Percentiles rank a stretch among this genome's conserved stretches.
phyloP scores from a whole-genome alignment of 345 rosid genomes.

The Euphorbia pulcherrima region DNA sequence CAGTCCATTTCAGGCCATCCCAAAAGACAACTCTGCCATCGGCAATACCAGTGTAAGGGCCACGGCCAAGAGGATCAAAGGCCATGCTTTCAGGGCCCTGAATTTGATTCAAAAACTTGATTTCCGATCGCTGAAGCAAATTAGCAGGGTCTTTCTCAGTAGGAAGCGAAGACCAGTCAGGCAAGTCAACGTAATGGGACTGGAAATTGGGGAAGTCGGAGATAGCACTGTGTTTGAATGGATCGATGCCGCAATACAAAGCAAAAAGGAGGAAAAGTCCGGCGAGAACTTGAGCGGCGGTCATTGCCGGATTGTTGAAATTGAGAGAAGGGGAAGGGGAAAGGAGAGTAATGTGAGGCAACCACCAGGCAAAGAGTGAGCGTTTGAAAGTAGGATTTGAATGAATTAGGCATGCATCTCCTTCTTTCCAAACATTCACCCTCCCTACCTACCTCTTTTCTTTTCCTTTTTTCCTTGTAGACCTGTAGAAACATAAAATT shows the following conservation, averaged over 20 bases:
- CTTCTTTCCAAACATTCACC: too few relatives aligned
- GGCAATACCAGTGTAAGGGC: conserved; percentile 89
- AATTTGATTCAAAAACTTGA: conserved; percentile 62
- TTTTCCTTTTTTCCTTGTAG: too few relatives aligned
- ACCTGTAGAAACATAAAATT: too few relatives aligned
- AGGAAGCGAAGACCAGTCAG: conserved; percentile 43
- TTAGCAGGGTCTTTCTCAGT: conserved; percentile 46
- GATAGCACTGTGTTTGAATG: conserved; percentile 68
- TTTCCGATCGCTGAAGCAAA: conserved; percentile 66
- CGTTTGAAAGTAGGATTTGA: conserved; percentile 4
- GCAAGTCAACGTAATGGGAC: conserved; percentile 42
- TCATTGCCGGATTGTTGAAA: conserved; percentile 15
- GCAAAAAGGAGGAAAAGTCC: conserved; percentile 50
- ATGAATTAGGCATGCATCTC: not conserved
- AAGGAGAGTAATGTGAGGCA: not conserved
- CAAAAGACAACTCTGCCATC: conserved; percentile 80
- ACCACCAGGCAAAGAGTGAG: not conserved
- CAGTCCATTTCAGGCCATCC: conserved; percentile 66
- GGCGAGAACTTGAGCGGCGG: conserved; percentile 31
- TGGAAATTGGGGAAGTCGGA: conserved; percentile 60
- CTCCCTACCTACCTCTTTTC: too few relatives aligned
- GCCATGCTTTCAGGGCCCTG: conserved; percentile 97
- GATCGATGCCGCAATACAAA: conserved; percentile 73
- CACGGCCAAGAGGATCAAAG: conserved; percentile 84
- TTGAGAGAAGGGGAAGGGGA: not conserved